Base-by-base conservation (phyloP, 1,284 basidiomycete genomes). In the Lignosus rhinocerotis region DNA sequence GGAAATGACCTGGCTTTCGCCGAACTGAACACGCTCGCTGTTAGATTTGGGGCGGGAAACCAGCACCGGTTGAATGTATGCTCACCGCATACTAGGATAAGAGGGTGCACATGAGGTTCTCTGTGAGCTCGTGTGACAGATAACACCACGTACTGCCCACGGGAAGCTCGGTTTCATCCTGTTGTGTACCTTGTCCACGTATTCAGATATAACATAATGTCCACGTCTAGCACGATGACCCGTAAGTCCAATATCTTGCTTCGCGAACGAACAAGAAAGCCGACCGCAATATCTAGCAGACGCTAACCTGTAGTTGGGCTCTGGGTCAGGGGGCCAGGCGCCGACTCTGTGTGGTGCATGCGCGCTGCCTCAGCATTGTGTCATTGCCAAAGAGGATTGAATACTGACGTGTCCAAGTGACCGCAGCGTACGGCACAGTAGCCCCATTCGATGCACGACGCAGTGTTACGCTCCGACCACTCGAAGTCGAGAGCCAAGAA, bases 251-350 rank as follows among this genome's bases (percentile, higher is more conserved):
- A 21, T 50, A 33, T 51, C 54, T 47, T 25, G 33, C 46, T 17
- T 14, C 25, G 21, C 21, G 30, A 21, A 25, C n/a, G 41, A 17
- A 46, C 32, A 8, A 17, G 7, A 7, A 33, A 55, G 21, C 38
- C 30, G 31, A n/a, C 31, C 12, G 38, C 33, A 11, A 43, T n/a
- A 44, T 42, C n/a, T n/a, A n/a, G 39, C 17, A 43, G 53, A 30
- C 34, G 60, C 76, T 57, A 55, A 87, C 88, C 92, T 82, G 70
- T 93, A 94, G 69, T 94, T 93, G 38, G 80, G 79, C 59, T 88
- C 86, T 0, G 92, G 90, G 17, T 82, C 75, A 19, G 92, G 93
- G 3, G 92, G 92, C 92, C 92, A 94, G 51, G 86, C 82, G 4
- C 83, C 82, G 6, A 77, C 78, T 44, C 92, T 93, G 67, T 41